Evolutionary conservation across 1,139 yeast species (phyloP), one percentile per base, ranked within the genome.

Genomic region (Suhomyces terraborum): DNA sequence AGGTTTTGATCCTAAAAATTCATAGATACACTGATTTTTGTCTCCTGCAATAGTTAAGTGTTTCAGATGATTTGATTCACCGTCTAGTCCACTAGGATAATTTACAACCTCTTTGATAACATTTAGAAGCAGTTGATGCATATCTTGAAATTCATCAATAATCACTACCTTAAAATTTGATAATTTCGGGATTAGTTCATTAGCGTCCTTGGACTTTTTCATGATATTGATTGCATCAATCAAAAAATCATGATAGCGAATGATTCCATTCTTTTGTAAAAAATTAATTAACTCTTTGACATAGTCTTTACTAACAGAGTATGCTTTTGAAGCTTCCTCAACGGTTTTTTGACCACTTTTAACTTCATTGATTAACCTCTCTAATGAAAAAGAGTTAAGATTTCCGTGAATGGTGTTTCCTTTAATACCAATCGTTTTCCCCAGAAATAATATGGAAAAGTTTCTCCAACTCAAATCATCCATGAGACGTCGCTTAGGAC

Each of bases 141-240:
- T 70, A 59, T 86, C 95, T 56, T 86, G 94, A 54, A 81, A 82
- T 59, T 86, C 95, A 59, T 86, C 95, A 9, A 85, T 80, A 0
- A 86, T 59, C 0, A 84, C 66, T 4, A 60, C 72, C 42, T 61
- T 62, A 40, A 61, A 64, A 12, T 53, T 50, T 6, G 53, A 46
- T 22, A 71, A 36, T 26, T 55, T 59, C 1, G 59, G 56, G 9
- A 69, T 61, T 39, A 45, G 43, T 16, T 38, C 38, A 30, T 25
- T 6, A 12, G 31, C 21, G 5, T 35, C 32, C 19, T 35, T 16
- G 33, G 67, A 59, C 7, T 28, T 19, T 4, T 53, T 38, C 32
- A 70, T 52, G 25, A 71, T 43, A 4, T 53, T 51, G 4, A 61
- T 40, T 0, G 73, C 73, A 42, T 61, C 61, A 8, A 57, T 41